Evolutionary conservation across 257 asterid species (phyloP), one percentile per base, ranked within the genome.

Genomic region (Petunia axillaris): DNA sequence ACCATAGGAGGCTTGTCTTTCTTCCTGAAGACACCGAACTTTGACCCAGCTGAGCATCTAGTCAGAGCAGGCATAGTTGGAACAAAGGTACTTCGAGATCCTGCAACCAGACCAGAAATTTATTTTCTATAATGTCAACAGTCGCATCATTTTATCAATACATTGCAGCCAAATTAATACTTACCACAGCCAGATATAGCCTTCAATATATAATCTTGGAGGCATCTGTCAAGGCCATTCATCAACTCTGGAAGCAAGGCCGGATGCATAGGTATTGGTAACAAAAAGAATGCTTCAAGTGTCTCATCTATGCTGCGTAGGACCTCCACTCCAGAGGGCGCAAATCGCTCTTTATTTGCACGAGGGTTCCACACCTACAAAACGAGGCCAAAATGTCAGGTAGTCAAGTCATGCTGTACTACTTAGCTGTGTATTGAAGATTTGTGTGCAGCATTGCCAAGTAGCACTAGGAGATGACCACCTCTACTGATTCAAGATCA

Each of bases 241-340:
- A 87, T 85, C 86, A 95, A 86, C 78, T 92, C 94, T 7, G 97
- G 98, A 82, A 95, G 92, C 86, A 95, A 89, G 84, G 85, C 88
- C n/a, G 94, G 97, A 85, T 95, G 97, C 86, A 84, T 84, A 43
- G 99, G 95, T 84, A 95, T 93, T 52, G 99, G 99, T 89, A 95
- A 86, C 89, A 95, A 89, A 85, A 93, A 88, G 88, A 95, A 95
- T 76, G 99, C 99, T 86, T 93, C 99, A 85, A 95, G 71, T 41
- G 97, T 89, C 86, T 93, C 99, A 66, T 95, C 97, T 46, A 93
- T 80, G 41, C 89, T 87, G 63, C 97, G 98, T 70, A 95, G 86
- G 85, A 92, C 97, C 87, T 95, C 99, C 87, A 93, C 93, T 43
- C 94, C 97, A 67, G 99, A 95, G 78, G 99, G 95, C 70, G 97